Percentiles rank a stretch among this genome's conserved stretches.
Evolutionary conservation across 768 basidiomycete species (phyloP).

Genomic region (Pholiota molesta): DNA sequence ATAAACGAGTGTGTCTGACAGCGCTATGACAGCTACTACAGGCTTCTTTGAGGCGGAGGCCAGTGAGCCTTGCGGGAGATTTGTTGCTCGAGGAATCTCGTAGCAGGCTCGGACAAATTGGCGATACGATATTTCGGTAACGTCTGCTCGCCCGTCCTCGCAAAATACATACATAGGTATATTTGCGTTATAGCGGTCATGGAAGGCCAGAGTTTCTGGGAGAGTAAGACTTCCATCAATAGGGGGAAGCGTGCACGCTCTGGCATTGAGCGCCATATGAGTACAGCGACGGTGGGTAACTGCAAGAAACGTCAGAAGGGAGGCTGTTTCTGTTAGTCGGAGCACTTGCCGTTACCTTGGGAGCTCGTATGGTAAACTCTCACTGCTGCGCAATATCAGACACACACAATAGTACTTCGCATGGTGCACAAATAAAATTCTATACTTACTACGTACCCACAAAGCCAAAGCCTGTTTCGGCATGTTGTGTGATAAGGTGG

Average conservation of each 20-base stretch:
- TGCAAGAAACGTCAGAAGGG: too few species aligned
- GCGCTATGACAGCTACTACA: conserved; percentile 10
- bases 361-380: too few species aligned
- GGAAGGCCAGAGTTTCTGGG: conserved; percentile 33
- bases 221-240: conserved; percentile 34
- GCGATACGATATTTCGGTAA: conserved; percentile 35
- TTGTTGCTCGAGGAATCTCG: conserved; percentile 37
- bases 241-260: conserved; percentile 27
- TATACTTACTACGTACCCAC: too few species aligned
- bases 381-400: too few species aligned
- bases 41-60: background rate
- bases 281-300: too few species aligned
- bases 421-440: too few species aligned
- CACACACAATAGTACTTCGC: too few species aligned
- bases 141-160: conserved; percentile 17
- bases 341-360: too few species aligned
- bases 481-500: too few species aligned
- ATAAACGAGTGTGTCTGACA: conserved; percentile 10
- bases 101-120: conserved; percentile 50
- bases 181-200: conserved; percentile 33
- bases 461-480: too few species aligned
- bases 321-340: too few species aligned
- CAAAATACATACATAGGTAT: conserved; percentile 33
- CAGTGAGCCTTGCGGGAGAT: conserved; percentile 26
- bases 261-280: too few species aligned